Evolutionary conservation across 2,329 filamentous ascomycete species (phyloP).

Genomic region (Aspergillus bombycis): DNA sequence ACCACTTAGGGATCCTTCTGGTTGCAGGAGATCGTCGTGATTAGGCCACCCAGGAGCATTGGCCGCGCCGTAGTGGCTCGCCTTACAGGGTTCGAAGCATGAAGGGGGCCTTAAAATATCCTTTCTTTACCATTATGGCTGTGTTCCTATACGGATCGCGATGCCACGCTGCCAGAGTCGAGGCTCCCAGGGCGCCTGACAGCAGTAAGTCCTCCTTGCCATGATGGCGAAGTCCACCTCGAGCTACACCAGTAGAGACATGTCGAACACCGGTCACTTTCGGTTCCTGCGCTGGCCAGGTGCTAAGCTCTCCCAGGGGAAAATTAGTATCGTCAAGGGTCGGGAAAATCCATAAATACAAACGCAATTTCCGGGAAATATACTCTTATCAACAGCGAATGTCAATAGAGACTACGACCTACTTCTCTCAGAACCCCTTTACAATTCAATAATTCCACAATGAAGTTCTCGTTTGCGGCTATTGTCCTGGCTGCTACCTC

Average conservation of each 20-base stretch:
- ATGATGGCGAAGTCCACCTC: neutral
- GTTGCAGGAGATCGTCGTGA: neutral
- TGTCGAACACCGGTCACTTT: too few species aligned
- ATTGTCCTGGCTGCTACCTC: neutral
- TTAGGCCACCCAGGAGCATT: neutral
- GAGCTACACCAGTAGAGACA: neutral
- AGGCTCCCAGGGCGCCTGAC: too few species aligned
- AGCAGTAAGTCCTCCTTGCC: neutral
- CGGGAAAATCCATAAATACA: neutral
- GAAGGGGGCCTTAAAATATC: neutral
- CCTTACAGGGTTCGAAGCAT: neutral
- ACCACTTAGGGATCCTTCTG: too few species aligned
- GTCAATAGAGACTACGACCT: neutral
- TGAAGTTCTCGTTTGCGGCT: neutral
- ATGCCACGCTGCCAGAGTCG: too few species aligned
- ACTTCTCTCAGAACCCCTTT: neutral
- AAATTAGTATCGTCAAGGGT: neutral
- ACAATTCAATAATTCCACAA: neutral
- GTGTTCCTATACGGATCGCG: too few species aligned
- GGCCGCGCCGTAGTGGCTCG: neutral
- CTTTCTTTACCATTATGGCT: neutral
- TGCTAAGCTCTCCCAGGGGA: too few species aligned
- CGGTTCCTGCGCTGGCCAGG: too few species aligned
- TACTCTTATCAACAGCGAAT: too few species aligned
- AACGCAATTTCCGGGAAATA: neutral